Conservation (phyloP, 139 green algal species). For the Coccomyxa sp. region DNA sequence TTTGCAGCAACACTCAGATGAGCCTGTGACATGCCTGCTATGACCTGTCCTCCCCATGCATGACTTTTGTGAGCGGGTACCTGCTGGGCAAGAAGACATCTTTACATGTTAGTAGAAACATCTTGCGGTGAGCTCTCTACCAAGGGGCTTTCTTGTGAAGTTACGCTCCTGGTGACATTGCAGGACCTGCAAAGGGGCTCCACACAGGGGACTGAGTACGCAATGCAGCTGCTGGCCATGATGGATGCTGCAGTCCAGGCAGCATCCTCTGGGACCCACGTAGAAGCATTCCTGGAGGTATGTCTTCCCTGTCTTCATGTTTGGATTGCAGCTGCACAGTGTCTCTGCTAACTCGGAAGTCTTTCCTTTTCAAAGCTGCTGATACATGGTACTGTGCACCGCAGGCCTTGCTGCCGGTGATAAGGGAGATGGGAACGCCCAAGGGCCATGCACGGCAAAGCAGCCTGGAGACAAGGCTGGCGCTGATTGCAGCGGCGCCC, state of each 20-base stretch:
- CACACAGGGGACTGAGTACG: slow-evolving; percentile 10
- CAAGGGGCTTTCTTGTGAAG: neutral
- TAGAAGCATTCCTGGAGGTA: slow-evolving; percentile 12
- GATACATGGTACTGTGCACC: too few species aligned
- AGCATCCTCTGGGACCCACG: neutral
- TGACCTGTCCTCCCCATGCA: too few species aligned
- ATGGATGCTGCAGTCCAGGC: slow-evolving; percentile 9
- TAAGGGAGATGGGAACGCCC: slow-evolving; percentile 15
- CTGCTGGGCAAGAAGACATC: too few species aligned
- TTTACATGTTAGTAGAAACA: too few species aligned
- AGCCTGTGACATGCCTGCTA: too few species aligned
- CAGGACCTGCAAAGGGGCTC: neutral
- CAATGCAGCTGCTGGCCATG: slow-evolving; percentile 11
- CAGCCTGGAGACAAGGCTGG: slow-evolving; percentile 7
- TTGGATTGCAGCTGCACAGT: neutral
- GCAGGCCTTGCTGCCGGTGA: slow-evolving; percentile 13
- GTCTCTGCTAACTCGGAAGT: neutral
- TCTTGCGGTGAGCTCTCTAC: too few species aligned
- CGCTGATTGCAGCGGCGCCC: slow-evolving; percentile 15
- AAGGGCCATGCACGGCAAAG: slow-evolving; percentile 9
- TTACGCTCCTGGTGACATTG: neutral
- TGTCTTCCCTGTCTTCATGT: too few species aligned
- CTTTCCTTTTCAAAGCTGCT: too few species aligned
- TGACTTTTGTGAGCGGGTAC: too few species aligned
- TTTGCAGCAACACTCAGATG: too few species aligned